Evolutionary conservation across 208 protist genomes (phyloP).

Genomic region (Blechomonas ayalai): DNA sequence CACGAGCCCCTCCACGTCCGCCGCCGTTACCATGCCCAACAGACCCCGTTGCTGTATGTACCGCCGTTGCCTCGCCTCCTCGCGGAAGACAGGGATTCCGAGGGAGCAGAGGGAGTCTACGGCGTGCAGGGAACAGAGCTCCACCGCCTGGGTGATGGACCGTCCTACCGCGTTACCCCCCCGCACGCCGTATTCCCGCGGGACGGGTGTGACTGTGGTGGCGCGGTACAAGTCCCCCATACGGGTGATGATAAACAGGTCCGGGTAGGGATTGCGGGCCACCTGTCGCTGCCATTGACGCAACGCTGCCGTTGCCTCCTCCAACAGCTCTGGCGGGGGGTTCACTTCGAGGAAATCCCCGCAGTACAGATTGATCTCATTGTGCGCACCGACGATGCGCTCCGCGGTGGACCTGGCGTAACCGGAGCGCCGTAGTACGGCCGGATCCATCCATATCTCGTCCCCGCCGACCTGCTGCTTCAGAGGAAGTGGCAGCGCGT

Average conservation of each 20-base stretch:
- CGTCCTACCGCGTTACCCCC: slow-evolving; percentile 54
- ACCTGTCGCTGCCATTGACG: slow-evolving; percentile 52
- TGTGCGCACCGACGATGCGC: slow-evolving; percentile 44
- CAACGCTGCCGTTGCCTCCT: slow-evolving; percentile 39
- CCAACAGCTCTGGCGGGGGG: slow-evolving; percentile 37
- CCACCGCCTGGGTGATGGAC: slow-evolving; percentile 44
- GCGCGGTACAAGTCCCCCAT: slow-evolving; percentile 65
- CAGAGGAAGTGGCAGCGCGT: slow-evolving; percentile 54
- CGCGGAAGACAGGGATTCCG: slow-evolving; percentile 36
- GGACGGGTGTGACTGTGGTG: slow-evolving; percentile 61
- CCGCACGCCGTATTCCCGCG: slow-evolving; percentile 46
- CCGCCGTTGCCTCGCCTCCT: slow-evolving; percentile 23
- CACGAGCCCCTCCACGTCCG: slow-evolving; percentile 18
- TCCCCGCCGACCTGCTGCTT: slow-evolving; percentile 69
- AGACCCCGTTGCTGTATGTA: slow-evolving; percentile 33
- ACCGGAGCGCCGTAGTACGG: slow-evolving; percentile 3
- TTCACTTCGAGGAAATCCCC: slow-evolving; percentile 56
- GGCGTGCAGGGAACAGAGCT: slow-evolving; percentile 60
- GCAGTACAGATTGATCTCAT: slow-evolving; percentile 35
- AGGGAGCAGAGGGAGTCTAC: slow-evolving; percentile 58
- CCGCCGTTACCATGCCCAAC: slow-evolving; percentile 21
- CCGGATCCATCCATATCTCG: slow-evolving; percentile 51
- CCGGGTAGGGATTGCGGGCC: slow-evolving; percentile 43
- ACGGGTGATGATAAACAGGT: slow-evolving; percentile 64
- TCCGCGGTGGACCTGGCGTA: slow-evolving; percentile 41